Base-by-base conservation (phyloP, 176 grass and related monocot genomes). In the Triticum urartu region DNA sequence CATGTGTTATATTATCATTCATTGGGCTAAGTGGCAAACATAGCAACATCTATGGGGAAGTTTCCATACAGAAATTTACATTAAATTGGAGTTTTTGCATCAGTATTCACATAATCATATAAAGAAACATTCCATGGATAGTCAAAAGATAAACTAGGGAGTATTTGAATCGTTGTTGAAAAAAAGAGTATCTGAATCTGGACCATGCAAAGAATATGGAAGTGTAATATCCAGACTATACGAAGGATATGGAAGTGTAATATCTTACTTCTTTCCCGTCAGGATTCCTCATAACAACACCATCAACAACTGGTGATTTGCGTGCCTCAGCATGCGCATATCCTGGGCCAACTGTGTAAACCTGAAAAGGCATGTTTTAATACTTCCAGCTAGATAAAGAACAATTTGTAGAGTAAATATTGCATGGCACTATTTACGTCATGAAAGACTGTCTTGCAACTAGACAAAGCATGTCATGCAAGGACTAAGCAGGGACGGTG, bases 311-410 rank as follows among this genome's bases (percentile, higher is more conserved):
- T 32, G 96, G 96, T 86, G 96, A 98, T 82, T 98, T 98, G 17
- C 97, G 92, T 80, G 97, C 97, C 91, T 98, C 97, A 40, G 97
- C 97, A 90, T 98, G 97, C 45, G 97, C 97, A 92, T 98, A 98
- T 84, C 90, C 97, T 91, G 90, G 82, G 60, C 97, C 97, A 84
- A 98, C 97, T 80, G 97, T 98, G 59, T 98, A 98, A 78, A 98
- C 97, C 97, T 98, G 88, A 83, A 94, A 91, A 69, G 22, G 22
- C 9, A 5, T 64, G 48, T 84, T 70, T 28, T 47, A 69, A 78
- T 59, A 86, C 78, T 13, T 83, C 76, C 65, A 72, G 77, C 52
- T 79, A 58, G 20, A 47, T 72, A 64, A 79, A 48, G 20, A 77
- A 79, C 40, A 83, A 67, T 68, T 33, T 87, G 71, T 50, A 28